phyloP scores from a whole-genome alignment of 179 eudicot species.

The Silene noctiflora region DNA sequence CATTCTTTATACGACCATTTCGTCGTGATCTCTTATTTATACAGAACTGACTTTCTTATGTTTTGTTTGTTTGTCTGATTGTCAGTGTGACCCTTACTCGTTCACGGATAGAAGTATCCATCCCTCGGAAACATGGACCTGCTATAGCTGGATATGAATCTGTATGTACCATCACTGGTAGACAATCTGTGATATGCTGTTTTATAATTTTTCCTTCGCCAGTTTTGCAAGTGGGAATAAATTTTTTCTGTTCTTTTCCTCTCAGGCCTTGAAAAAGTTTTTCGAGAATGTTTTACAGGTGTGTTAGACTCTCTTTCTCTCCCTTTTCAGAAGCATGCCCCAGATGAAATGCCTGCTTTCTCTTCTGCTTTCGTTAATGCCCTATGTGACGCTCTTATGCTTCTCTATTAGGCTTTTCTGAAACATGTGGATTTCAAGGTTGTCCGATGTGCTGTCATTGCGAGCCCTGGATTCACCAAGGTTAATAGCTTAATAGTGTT shows the following conservation, averaged over 20 bases:
- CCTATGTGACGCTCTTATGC: conserved; percentile 17
- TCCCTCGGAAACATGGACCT: conserved; percentile 97
- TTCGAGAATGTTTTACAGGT: conserved; percentile 88
- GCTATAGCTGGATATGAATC: conserved; percentile 92
- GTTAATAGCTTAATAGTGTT: conserved; percentile 25
- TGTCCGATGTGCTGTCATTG: conserved; percentile 93
- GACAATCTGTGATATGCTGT: not conserved
- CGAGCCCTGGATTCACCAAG: conserved; percentile 97
- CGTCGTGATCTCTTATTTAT: not conserved
- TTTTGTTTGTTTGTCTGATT: not conserved
- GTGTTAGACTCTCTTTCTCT: conserved; percentile 8
- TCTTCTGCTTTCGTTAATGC: conserved; percentile 1
- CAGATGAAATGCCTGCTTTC: not conserved
- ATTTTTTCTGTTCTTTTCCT: not conserved
- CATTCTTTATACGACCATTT: not conserved
- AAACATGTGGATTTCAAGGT: conserved; percentile 87
- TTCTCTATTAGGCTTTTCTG: conserved; percentile 66
- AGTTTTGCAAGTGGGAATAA: not conserved
- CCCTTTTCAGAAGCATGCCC: not conserved
- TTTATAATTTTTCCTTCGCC: not conserved
- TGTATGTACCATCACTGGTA: conserved; percentile 34
- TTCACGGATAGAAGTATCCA: conserved; percentile 75
- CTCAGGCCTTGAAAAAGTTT: conserved; percentile 81
- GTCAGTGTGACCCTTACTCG: conserved; percentile 75
- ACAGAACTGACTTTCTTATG: not conserved